Evolutionary conservation across 2,329 filamentous ascomycete genomes (phyloP).

Genomic region (Trichoderma gracile): DNA sequence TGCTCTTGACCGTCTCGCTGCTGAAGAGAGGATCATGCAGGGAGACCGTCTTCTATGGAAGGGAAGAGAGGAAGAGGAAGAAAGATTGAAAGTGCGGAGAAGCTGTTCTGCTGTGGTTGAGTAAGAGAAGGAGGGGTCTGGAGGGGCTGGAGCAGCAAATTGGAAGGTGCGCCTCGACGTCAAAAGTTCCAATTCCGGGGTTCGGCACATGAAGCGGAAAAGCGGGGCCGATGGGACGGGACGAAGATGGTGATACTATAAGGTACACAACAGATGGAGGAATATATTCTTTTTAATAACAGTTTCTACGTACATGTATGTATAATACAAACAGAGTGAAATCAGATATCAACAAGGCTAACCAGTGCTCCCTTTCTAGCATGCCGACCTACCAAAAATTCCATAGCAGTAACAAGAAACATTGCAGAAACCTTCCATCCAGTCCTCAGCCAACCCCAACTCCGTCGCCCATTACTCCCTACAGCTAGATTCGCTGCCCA

Average conservation of each 20-base stretch:
- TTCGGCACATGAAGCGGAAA: slow-evolving; percentile 2
- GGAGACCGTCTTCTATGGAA: background rate
- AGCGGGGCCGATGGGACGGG: slow-evolving; percentile 7
- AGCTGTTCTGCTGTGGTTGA: background rate
- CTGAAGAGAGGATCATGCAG: slow-evolving; percentile 21
- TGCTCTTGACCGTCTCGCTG: slow-evolving; percentile 17
- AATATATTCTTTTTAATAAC: too few relatives aligned
- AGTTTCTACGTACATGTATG: too few relatives aligned
- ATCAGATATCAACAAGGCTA: too few relatives aligned
- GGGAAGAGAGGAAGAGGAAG: background rate
- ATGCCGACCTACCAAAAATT: background rate
- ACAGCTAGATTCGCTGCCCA: background rate
- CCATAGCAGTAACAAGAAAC: background rate
- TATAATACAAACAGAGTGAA: too few relatives aligned
- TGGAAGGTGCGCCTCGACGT: background rate
- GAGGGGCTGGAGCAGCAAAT: slow-evolving; percentile 2
- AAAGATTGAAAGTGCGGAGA: slow-evolving; percentile 6
- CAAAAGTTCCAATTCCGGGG: slow-evolving; percentile 10
- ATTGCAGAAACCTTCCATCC: background rate
- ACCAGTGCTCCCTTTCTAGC: background rate
- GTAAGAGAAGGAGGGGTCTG: background rate
- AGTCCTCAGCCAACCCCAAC: background rate
- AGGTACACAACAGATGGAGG: background rate
- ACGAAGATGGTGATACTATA: background rate
- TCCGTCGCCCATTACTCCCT: background rate